These are phyloP conservation scores for Phytophthora brassicae DNA, from an alignment of 352 stramenopile species.

Conservation along the genomic window DNA sequence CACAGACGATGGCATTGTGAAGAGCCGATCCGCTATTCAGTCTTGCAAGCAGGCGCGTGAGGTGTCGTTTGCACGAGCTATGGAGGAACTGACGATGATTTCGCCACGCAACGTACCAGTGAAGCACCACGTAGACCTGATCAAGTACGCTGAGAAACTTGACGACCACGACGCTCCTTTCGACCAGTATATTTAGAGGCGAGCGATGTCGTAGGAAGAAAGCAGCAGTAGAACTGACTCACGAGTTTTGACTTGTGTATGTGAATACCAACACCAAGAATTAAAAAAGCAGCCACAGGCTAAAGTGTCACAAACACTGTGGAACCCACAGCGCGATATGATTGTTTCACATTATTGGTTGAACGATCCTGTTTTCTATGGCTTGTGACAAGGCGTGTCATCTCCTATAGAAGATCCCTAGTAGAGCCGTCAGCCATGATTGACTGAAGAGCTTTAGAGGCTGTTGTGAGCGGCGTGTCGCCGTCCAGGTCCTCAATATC, in stretches of 20 bases:
- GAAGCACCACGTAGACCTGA: constrained; percentile 78
- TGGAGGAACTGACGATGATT: constrained; percentile 77
- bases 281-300: constrained; percentile 10
- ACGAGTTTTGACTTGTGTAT: constrained; percentile 31
- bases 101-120: constrained; percentile 77
- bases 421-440: constrained; percentile 44
- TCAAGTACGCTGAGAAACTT: constrained; percentile 84
- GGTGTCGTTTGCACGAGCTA: constrained; percentile 72
- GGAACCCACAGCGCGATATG: neutral
- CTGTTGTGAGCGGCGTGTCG: constrained; percentile 55
- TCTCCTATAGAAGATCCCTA: constrained; percentile 26
- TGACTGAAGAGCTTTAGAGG: constrained; percentile 39
- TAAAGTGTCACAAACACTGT: constrained; percentile 3
- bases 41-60: constrained; percentile 77
- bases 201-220: constrained; percentile 16
- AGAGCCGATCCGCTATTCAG: constrained; percentile 69
- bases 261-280: constrained; percentile 28
- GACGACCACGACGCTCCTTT: constrained; percentile 62
- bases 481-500: constrained; percentile 71
- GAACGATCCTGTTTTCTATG: too few species aligned
- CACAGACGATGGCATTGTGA: constrained; percentile 60
- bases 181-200: constrained; percentile 64
- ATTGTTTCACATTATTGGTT: constrained; percentile 8
- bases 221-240: constrained; percentile 22
- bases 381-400: constrained; percentile 14